These are phyloP conservation scores for Amylostereum areolatum DNA, from an alignment of 1,284 basidiomycete species.

Conservation along the genomic window DNA sequence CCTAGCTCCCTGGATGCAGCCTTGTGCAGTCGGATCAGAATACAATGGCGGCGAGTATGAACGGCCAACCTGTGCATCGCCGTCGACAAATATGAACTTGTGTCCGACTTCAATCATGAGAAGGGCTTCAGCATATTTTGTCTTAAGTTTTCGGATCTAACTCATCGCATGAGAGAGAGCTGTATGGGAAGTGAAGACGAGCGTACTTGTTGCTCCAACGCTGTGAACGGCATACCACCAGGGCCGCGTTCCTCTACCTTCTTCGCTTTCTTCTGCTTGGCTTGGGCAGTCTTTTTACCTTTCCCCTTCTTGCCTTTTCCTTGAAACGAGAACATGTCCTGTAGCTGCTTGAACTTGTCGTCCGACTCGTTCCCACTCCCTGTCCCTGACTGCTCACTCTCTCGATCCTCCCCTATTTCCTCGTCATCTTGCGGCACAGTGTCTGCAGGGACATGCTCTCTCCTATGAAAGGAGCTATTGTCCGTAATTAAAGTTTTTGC, in stretches of 20 bases:
- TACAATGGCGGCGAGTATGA: neutral
- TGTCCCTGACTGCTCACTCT: conserved; percentile 9
- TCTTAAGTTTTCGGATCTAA: conserved; percentile 67
- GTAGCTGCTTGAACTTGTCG: conserved; percentile 41
- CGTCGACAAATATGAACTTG: conserved; percentile 84
- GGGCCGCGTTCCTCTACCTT: conserved; percentile 59
- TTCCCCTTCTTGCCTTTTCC: conserved; percentile 28
- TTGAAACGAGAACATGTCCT: conserved; percentile 38
- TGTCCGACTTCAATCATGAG: conserved; percentile 88
- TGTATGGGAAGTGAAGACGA: neutral
- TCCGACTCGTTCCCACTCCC: conserved; percentile 36
- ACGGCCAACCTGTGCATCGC: conserved; percentile 71
- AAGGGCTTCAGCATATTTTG: conserved; percentile 68
- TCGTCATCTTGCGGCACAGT: no score
- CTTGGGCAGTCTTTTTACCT: conserved; percentile 21
- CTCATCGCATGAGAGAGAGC: conserved; percentile 4
- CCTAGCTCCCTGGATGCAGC: conserved; percentile 79
- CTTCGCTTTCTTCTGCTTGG: conserved; percentile 28
- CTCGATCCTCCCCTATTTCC: conserved; percentile 15
- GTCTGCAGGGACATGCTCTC: conserved; percentile 16
- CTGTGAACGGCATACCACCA: conserved; percentile 75
- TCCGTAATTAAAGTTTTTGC: conserved; percentile 49
- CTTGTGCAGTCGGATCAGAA: no score
- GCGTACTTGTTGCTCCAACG: conserved; percentile 74
- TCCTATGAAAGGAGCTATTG: conserved; percentile 28